Conservation (phyloP, 1,284 basidiomycete genomes). For the Vanrija sp. region DNA sequence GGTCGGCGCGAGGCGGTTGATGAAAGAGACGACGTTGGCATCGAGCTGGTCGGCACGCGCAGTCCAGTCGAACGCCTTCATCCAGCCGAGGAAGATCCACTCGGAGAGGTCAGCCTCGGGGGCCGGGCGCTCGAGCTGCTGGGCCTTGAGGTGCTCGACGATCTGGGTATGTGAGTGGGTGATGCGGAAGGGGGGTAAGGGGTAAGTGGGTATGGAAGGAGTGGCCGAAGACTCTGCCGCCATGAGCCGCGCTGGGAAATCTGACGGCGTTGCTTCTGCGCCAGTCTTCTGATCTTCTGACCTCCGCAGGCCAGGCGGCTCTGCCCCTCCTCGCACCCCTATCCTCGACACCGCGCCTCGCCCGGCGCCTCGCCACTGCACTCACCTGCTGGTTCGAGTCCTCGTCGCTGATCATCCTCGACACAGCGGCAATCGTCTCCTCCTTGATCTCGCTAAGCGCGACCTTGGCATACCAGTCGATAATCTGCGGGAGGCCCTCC, state of each 20-base stretch:
- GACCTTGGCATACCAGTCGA: constrained; percentile 88
- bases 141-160: constrained; percentile 64
- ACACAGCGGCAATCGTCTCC: constrained; percentile 61
- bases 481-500: constrained; percentile 68
- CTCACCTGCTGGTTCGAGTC: constrained; percentile 63
- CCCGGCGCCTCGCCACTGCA: constrained; percentile 10
- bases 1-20: constrained; percentile 72
- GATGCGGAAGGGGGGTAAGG: neutral
- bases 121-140: constrained; percentile 55
- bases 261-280: no score
- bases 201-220: no score
- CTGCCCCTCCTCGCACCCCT: no score
- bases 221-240: no score
- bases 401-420: constrained; percentile 56
- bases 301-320: no score
- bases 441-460: constrained; percentile 72
- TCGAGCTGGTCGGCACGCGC: constrained; percentile 86
- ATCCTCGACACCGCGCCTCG: neutral
- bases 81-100: constrained; percentile 87
- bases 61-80: constrained; percentile 79
- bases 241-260: no score
- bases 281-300: no score
- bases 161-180: constrained; percentile 55
- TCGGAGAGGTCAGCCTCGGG: constrained; percentile 77
- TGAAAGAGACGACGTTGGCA: constrained; percentile 73